These are phyloP conservation scores for Gautieria morchelliformis DNA, from an alignment of 768 basidiomycete species.

Conservation along the genomic window DNA sequence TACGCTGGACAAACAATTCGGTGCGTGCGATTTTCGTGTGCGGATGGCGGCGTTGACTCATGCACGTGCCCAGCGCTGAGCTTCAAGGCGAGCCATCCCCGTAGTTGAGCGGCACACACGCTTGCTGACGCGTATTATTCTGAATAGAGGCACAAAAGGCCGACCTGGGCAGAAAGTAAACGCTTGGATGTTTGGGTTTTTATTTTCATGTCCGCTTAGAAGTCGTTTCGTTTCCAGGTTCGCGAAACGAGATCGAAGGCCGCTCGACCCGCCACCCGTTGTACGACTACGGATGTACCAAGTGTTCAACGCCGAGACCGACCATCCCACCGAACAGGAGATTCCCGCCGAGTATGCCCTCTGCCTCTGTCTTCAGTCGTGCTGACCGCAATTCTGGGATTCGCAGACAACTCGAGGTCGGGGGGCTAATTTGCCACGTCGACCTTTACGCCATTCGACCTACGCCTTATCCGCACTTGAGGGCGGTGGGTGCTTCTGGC, in stretches of 20 bases:
- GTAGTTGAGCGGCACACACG: background rate
- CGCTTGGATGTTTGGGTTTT: background rate
- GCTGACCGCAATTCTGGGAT: conserved; percentile 4
- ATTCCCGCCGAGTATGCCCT: conserved; percentile 9
- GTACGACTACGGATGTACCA: conserved; percentile 42
- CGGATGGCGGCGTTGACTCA: background rate
- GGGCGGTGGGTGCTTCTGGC: conserved; percentile 13
- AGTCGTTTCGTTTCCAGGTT: conserved; percentile 8
- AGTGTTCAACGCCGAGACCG: conserved; percentile 33
- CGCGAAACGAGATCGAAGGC: conserved; percentile 48
- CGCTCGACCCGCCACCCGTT: conserved; percentile 60
- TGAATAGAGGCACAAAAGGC: conserved; percentile 55
- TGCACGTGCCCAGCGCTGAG: background rate
- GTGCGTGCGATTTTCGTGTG: background rate
- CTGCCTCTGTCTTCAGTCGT: background rate
- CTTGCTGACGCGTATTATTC: background rate
- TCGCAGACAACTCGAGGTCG: conserved; percentile 45
- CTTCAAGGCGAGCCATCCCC: conserved; percentile 3
- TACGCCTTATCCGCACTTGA: background rate
- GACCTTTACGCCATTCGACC: conserved; percentile 56
- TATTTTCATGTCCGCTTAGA: background rate
- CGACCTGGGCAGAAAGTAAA: conserved; percentile 58
- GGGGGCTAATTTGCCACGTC: conserved; percentile 67
- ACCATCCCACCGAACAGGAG: conserved; percentile 33
- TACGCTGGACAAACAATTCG: conserved; percentile 46